These are phyloP conservation scores for Ascobolus immersus DNA, from an alignment of 495 filamentous ascomycete genomes.

Conservation along the genomic window DNA sequence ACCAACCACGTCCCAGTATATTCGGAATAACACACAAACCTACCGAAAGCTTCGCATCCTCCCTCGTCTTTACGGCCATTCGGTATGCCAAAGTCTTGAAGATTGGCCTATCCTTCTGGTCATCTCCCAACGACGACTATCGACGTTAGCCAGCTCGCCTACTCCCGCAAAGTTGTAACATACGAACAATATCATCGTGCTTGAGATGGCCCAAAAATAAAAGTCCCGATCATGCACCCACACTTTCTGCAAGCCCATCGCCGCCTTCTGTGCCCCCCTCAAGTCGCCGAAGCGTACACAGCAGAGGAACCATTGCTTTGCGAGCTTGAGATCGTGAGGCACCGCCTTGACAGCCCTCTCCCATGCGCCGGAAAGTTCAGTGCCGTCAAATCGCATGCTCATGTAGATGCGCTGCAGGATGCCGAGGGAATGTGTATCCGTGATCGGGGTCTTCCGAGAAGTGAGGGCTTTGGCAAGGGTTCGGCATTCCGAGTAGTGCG, in stretches of 20 bases:
- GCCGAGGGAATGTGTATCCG: too few relatives aligned
- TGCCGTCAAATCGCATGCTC: too few relatives aligned
- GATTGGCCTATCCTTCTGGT: constrained; percentile 26
- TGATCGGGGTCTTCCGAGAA: too few relatives aligned
- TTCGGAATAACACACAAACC: too few relatives aligned
- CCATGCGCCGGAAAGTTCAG: too few relatives aligned
- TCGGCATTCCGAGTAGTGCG: too few relatives aligned
- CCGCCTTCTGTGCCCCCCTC: constrained; percentile 35
- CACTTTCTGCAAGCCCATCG: constrained; percentile 33
- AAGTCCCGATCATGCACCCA: constrained; percentile 31
- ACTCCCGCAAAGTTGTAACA: constrained; percentile 3
- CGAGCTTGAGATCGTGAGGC: constrained; percentile 26
- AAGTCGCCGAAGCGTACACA: constrained; percentile 26
- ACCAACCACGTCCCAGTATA: too few relatives aligned
- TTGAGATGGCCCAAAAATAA: constrained; percentile 32
- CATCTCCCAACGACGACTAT: constrained; percentile 18
- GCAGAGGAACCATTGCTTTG: constrained; percentile 27
- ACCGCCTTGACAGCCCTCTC: constrained; percentile 28
- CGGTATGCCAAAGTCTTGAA: constrained; percentile 33
- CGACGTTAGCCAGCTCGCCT: too few relatives aligned
- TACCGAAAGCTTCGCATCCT: too few relatives aligned
- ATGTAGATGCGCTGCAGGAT: too few relatives aligned
- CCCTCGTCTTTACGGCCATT: constrained; percentile 31
- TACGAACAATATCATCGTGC: constrained; percentile 20
- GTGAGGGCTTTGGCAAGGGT: too few relatives aligned